Evolutionary conservation across 2,329 filamentous ascomycete species (phyloP).

Genomic region (Colletotrichum godetiae): DNA sequence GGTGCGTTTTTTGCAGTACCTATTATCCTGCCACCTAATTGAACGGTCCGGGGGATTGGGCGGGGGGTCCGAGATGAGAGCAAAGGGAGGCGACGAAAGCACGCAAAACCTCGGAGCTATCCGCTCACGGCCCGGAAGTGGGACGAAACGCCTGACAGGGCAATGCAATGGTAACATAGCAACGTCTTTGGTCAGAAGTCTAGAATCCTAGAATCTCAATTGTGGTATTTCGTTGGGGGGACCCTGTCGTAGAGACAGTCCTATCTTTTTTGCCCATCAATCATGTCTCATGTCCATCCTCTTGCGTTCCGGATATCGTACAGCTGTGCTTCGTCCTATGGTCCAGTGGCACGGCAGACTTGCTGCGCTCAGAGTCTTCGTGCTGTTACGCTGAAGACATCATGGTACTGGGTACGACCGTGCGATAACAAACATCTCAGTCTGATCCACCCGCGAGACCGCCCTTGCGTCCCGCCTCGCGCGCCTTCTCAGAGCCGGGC

Average conservation of each 20-base stretch:
- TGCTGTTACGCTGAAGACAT: too few species aligned
- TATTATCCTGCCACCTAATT: neutral
- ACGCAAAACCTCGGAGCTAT: neutral
- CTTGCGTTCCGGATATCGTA: neutral
- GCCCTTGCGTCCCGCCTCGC: conserved; percentile 66
- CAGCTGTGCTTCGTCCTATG: neutral
- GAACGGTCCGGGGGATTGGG: neutral
- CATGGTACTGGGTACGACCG: too few species aligned
- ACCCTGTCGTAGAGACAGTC: neutral
- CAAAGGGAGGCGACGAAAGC: neutral
- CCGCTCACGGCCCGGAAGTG: neutral
- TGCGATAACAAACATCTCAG: neutral
- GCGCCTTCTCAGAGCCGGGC: conserved; percentile 61
- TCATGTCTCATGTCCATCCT: neutral
- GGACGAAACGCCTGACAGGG: neutral
- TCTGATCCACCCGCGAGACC: conserved; percentile 42
- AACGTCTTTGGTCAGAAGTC: neutral
- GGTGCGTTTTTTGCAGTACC: neutral
- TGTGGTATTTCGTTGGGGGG: neutral
- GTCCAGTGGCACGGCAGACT: too few species aligned
- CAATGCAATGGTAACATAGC: neutral
- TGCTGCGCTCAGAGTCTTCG: too few species aligned
- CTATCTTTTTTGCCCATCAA: neutral
- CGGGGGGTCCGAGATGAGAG: neutral
- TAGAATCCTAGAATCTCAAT: neutral